phyloP scores from a whole-genome alignment of 257 asterid genomes.

The Rauvolfia tetraphylla region DNA sequence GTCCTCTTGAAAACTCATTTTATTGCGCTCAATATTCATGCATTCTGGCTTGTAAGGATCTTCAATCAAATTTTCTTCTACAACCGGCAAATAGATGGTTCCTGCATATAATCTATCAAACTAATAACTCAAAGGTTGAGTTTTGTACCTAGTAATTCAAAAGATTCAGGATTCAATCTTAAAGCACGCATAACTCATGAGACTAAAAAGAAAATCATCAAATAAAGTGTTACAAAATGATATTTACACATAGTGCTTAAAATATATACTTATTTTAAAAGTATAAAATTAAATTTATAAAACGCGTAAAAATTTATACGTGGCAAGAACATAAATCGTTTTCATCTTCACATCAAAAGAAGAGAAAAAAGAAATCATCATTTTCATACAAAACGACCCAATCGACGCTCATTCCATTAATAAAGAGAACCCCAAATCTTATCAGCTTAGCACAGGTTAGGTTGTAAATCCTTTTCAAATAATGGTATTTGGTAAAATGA shows the following conservation, averaged over 20 bases:
- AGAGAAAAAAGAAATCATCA: neutral
- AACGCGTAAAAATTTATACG: neutral
- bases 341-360: neutral
- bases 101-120: too few relatives aligned
- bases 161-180: too few relatives aligned
- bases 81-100: neutral
- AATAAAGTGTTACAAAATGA: too few relatives aligned
- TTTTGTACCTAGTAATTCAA: too few relatives aligned
- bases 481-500: neutral
- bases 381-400: neutral
- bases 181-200: too few relatives aligned
- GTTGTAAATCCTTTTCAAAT: slow-evolving; percentile 5
- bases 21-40: neutral
- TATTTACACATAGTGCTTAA: neutral
- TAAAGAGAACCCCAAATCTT: slow-evolving; percentile 2
- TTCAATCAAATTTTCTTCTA: neutral
- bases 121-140: too few relatives aligned
- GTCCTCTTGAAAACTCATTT: neutral
- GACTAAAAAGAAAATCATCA: neutral
- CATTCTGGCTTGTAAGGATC: slow-evolving; percentile 1
- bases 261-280: neutral
- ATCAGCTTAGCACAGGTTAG: neutral
- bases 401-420: neutral
- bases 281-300: neutral
- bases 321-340: neutral